Evolutionary conservation across 2,329 filamentous ascomycete species (phyloP).

Genomic region (Colletotrichum spaethianum): DNA sequence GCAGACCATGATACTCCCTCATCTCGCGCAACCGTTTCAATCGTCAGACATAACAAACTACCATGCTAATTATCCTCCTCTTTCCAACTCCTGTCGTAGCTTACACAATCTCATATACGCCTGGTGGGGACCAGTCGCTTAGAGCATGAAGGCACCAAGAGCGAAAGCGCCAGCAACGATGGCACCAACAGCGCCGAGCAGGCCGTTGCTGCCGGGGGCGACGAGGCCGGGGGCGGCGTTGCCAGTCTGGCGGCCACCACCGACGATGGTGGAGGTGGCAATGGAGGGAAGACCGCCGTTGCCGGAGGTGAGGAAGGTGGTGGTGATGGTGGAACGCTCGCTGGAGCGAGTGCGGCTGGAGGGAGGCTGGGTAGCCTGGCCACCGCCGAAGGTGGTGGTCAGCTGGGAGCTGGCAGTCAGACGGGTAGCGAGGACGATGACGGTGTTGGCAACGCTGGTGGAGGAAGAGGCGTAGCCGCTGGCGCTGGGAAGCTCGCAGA

Average conservation of each 20-base stretch:
- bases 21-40: conserved; percentile 22
- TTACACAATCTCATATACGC: conserved; percentile 10
- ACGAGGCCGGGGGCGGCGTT: conserved; percentile 32
- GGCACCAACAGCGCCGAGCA: conserved; percentile 34
- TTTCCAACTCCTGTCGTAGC: conserved; percentile 18
- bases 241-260: conserved; percentile 30
- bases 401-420: conserved; percentile 52
- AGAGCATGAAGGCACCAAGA: conserved; percentile 40
- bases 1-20: conserved; percentile 29
- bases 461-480: conserved; percentile 46
- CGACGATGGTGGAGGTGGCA: conserved; percentile 38
- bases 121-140: conserved; percentile 11
- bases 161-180: conserved; percentile 37
- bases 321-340: conserved; percentile 33
- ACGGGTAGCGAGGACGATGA: conserved; percentile 51
- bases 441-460: conserved; percentile 44
- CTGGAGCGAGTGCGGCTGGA: conserved; percentile 15
- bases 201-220: conserved; percentile 28
- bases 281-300: conserved; percentile 36
- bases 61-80: conserved; percentile 37
- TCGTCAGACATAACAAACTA: conserved; percentile 37
- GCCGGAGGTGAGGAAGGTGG: conserved; percentile 39
- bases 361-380: conserved; percentile 3
- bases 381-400: conserved; percentile 51
- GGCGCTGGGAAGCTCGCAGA: conserved; percentile 52